A percentile compares a stretch with the other conserved stretches of the same genome.
These are phyloP conservation scores for Penicillium nucicola DNA, from an alignment of 495 filamentous ascomycete genomes.

Conservation along the genomic window DNA sequence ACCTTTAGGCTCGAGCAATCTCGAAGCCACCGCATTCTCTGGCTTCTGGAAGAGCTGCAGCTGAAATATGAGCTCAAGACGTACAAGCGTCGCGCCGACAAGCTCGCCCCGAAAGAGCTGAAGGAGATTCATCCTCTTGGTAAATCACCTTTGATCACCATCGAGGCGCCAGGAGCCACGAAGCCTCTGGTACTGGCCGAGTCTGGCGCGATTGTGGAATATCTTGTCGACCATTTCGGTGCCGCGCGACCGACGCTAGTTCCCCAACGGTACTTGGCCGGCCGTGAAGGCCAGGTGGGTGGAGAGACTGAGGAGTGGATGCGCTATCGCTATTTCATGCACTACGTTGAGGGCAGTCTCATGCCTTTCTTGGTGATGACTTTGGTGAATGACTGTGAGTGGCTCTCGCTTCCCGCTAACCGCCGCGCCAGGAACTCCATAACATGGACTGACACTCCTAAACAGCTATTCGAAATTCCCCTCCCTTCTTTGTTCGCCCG, in stretches of 20 bases:
- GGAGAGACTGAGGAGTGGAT: slow-evolving; percentile 74
- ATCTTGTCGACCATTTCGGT: slow-evolving; percentile 71
- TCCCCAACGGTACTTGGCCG: slow-evolving; percentile 58
- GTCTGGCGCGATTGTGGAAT: slow-evolving; percentile 75
- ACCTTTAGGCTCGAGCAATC: slow-evolving; percentile 36
- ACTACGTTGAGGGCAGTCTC: slow-evolving; percentile 78
- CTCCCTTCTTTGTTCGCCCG: slow-evolving; percentile 84
- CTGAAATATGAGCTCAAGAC: slow-evolving; percentile 72
- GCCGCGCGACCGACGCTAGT: slow-evolving; percentile 46
- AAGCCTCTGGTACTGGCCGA: slow-evolving; percentile 72
- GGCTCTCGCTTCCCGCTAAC: neutral
- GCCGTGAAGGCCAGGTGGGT: slow-evolving; percentile 50
- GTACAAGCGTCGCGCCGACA: slow-evolving; percentile 61
- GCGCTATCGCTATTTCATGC: slow-evolving; percentile 73
- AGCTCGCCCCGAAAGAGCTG: slow-evolving; percentile 67
- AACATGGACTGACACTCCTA: neutral
- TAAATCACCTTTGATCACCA: slow-evolving; percentile 71
- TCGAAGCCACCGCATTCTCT: slow-evolving; percentile 80
- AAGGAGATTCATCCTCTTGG: slow-evolving; percentile 80
- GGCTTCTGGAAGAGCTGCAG: slow-evolving; percentile 84
- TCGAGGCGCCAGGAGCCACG: slow-evolving; percentile 44
- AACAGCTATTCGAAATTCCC: slow-evolving; percentile 57
- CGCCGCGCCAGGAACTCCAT: too few species aligned
- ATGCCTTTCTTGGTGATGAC: slow-evolving; percentile 66
- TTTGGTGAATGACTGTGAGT: slow-evolving; percentile 56